phyloP scores from a whole-genome alignment of 108 stramenopile species.

The Nitzschia sp. region DNA sequence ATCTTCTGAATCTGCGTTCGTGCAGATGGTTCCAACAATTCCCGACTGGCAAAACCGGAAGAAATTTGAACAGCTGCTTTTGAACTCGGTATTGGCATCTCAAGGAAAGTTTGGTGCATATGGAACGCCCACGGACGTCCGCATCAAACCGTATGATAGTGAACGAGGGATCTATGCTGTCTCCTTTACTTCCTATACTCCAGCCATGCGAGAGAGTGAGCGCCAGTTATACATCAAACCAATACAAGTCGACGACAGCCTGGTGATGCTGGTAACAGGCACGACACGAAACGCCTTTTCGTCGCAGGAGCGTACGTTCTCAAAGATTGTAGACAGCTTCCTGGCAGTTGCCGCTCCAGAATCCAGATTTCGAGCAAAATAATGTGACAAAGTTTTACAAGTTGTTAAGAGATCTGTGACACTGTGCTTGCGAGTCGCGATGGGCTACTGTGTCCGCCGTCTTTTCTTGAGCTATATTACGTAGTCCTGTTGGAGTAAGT shows the following conservation, averaged over 20 bases:
- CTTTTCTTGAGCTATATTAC: neutral
- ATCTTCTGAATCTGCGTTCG: conserved; percentile 71
- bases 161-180: conserved; percentile 44
- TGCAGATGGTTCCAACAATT: conserved; percentile 56
- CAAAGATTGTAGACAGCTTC: conserved; percentile 52
- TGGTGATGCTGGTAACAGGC: conserved; percentile 61
- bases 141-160: conserved; percentile 33
- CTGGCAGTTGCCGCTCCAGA: conserved; percentile 60
- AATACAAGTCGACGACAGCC: conserved; percentile 37
- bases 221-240: conserved; percentile 58
- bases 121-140: conserved; percentile 66
- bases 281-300: conserved; percentile 60
- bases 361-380: conserved; percentile 31
- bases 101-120: conserved; percentile 75
- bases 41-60: conserved; percentile 9
- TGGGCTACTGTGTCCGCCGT: no score
- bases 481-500: no score
- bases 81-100: conserved; percentile 48
- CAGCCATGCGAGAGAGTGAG: conserved; percentile 82
- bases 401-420: no score
- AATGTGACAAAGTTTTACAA: neutral
- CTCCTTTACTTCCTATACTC: conserved; percentile 74
- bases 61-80: conserved; percentile 40
- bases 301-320: conserved; percentile 48
- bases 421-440: no score